Percentiles rank a stretch among this genome's conserved stretches.
Evolutionary conservation across 2,329 filamentous ascomycete species (phyloP).

Genomic region (Scytalidium sp.): DNA sequence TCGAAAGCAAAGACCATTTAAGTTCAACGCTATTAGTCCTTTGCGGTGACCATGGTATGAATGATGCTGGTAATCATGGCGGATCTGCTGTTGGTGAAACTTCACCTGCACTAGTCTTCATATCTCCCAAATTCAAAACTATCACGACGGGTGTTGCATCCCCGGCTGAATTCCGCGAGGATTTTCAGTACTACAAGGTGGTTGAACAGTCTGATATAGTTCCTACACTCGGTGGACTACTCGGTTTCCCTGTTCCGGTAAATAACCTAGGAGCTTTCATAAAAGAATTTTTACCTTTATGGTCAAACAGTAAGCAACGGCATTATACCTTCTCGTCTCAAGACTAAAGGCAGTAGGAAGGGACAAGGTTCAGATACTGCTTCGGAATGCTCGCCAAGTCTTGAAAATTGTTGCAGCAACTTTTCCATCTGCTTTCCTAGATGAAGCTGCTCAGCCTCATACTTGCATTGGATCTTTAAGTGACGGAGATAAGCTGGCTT

Average conservation of each 20-base stretch:
- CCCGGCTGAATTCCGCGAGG: constrained; percentile 58
- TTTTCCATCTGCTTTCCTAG: constrained; percentile 56
- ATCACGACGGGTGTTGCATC: constrained; percentile 42
- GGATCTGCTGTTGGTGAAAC: constrained; percentile 93
- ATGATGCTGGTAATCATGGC: constrained; percentile 94
- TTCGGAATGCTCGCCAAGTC: constrained; percentile 79
- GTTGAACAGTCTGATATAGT: constrained; percentile 96
- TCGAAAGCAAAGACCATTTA: constrained; percentile 69
- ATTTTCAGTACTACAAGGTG: constrained; percentile 79
- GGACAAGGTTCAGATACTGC: constrained; percentile 65
- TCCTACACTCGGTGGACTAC: constrained; percentile 79
- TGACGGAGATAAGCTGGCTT: constrained; percentile 58
- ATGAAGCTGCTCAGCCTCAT: constrained; percentile 22
- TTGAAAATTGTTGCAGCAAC: constrained; percentile 72
- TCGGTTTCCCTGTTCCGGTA: constrained; percentile 83
- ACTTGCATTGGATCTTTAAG: constrained; percentile 18
- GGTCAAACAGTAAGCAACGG: constrained; percentile 55
- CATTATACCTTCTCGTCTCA: constrained; percentile 1
- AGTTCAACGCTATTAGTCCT: constrained; percentile 78
- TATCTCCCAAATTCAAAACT: constrained; percentile 74
- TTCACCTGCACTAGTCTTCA: constrained; percentile 85
- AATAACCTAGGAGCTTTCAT: constrained; percentile 92
- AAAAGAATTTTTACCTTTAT: constrained; percentile 73
- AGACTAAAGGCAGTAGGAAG: constrained; percentile 26
- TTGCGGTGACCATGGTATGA: constrained; percentile 98